Percentiles rank a stretch among this genome's conserved stretches.
Evolutionary conservation across 768 basidiomycete species (phyloP).

Genomic region (Filobasidium wieringae): DNA sequence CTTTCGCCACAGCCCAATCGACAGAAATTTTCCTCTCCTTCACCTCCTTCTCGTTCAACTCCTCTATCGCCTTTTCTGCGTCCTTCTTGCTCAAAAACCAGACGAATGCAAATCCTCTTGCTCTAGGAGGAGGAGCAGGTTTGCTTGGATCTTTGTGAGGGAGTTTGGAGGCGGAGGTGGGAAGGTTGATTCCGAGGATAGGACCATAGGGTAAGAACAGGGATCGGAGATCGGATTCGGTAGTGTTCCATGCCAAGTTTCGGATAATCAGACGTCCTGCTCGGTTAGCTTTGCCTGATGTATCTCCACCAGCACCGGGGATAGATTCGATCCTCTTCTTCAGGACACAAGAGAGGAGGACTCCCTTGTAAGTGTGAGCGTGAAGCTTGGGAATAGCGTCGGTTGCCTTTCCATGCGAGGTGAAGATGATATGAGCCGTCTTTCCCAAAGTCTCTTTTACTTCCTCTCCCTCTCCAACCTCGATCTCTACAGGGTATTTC

Average conservation of each 20-base stretch:
- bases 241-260: slow-evolving; percentile 65
- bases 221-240: slow-evolving; percentile 70
- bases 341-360: slow-evolving; percentile 68
- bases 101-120: slow-evolving; percentile 84
- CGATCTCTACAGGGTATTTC: slow-evolving; percentile 24
- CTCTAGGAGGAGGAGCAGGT: slow-evolving; percentile 30
- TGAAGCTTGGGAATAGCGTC: slow-evolving; percentile 70
- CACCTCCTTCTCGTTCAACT: slow-evolving; percentile 59
- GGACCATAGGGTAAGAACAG: slow-evolving; percentile 79
- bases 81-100: slow-evolving; percentile 82
- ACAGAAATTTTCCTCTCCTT: slow-evolving; percentile 62
- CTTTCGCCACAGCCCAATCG: slow-evolving; percentile 92
- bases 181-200: slow-evolving; percentile 73
- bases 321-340: slow-evolving; percentile 67
- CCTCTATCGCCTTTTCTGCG: slow-evolving; percentile 68
- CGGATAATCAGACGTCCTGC: slow-evolving; percentile 77
- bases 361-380: slow-evolving; percentile 84
- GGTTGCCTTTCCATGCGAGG: slow-evolving; percentile 54
- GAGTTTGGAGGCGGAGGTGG: slow-evolving; percentile 41
- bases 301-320: slow-evolving; percentile 23
- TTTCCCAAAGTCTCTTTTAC: slow-evolving; percentile 12
- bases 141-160: slow-evolving; percentile 39
- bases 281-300: slow-evolving; percentile 46
- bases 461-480: slow-evolving; percentile 14
- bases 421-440: slow-evolving; percentile 62